Evolutionary conservation across 2,329 filamentous ascomycete genomes (phyloP).

Genomic region (Paraphaeosphaeria sporulosa): DNA sequence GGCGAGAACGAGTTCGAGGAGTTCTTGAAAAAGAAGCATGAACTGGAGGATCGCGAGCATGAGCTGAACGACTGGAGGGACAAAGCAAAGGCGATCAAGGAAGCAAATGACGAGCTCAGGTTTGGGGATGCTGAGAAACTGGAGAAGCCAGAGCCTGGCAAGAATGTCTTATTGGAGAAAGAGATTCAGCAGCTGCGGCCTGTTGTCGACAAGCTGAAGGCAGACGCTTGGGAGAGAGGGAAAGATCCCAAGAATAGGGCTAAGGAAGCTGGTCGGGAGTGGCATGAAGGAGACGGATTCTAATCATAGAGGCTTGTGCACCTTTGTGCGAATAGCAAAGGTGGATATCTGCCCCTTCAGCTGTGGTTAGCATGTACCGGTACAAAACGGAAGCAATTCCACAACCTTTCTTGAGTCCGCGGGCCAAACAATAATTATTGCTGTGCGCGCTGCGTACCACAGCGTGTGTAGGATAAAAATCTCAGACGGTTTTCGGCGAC

Average conservation of each 20-base stretch:
- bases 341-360: background rate
- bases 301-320: conserved; percentile 38
- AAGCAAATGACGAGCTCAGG: conserved; percentile 45
- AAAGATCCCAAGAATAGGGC: conserved; percentile 61
- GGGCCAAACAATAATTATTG: background rate
- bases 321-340: background rate
- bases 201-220: conserved; percentile 52
- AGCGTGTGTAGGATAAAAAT: too few species aligned
- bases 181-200: conserved; percentile 55
- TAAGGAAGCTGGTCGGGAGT: conserved; percentile 60
- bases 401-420: background rate
- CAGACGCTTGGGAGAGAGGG: conserved; percentile 59
- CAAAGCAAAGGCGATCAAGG: conserved; percentile 47
- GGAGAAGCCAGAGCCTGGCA: conserved; percentile 51
- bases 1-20: conserved; percentile 57
- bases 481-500: too few species aligned
- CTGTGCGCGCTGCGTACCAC: background rate
- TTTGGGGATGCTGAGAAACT: conserved; percentile 42
- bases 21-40: conserved; percentile 57
- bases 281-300: conserved; percentile 64
- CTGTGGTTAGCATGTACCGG: background rate
- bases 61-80: conserved; percentile 55
- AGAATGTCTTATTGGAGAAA: conserved; percentile 52
- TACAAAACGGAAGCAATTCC: background rate
- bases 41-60: conserved; percentile 50